Conservation (phyloP, 2,329 filamentous ascomycete genomes). For the Epichloe scottii region DNA sequence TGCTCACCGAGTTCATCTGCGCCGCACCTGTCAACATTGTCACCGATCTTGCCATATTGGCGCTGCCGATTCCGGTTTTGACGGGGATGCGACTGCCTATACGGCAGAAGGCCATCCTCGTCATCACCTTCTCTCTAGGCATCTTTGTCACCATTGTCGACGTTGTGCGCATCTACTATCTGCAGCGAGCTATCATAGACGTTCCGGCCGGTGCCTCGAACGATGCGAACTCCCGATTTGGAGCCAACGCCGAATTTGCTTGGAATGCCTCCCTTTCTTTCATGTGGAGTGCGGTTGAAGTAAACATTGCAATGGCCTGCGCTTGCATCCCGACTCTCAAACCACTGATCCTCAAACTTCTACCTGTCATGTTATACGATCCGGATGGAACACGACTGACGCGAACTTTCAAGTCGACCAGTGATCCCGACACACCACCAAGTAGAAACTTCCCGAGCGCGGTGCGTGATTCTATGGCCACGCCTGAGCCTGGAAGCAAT, state of each 20-base stretch:
- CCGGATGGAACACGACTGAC: slow-evolving; percentile 28
- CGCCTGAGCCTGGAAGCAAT: background rate
- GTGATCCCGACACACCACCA: slow-evolving; percentile 18
- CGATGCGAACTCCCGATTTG: slow-evolving; percentile 33
- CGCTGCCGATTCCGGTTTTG: slow-evolving; percentile 77
- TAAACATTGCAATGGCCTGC: slow-evolving; percentile 81
- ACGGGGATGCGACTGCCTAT: slow-evolving; percentile 74
- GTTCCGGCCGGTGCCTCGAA: slow-evolving; percentile 24
- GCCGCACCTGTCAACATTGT: slow-evolving; percentile 87
- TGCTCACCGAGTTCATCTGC: slow-evolving; percentile 52
- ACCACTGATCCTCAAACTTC: slow-evolving; percentile 58
- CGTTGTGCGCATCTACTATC: slow-evolving; percentile 78
- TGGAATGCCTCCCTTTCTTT: slow-evolving; percentile 75
- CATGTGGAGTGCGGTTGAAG: slow-evolving; percentile 90
- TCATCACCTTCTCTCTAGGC: slow-evolving; percentile 76
- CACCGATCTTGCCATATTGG: slow-evolving; percentile 77
- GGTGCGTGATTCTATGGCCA: background rate
- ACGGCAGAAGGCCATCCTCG: slow-evolving; percentile 77
- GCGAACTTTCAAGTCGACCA: slow-evolving; percentile 15
- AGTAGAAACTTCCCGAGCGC: slow-evolving; percentile 7
- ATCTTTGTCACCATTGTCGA: slow-evolving; percentile 82
- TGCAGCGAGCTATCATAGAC: slow-evolving; percentile 56
- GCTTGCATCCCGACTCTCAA: slow-evolving; percentile 89
- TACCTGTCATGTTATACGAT: slow-evolving; percentile 44
- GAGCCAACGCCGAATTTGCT: slow-evolving; percentile 39